Evolutionary conservation across 176 grass and related monocot genomes (phyloP), one percentile per base, ranked within the genome.

Genomic region (Rhynchospora tenuis): DNA sequence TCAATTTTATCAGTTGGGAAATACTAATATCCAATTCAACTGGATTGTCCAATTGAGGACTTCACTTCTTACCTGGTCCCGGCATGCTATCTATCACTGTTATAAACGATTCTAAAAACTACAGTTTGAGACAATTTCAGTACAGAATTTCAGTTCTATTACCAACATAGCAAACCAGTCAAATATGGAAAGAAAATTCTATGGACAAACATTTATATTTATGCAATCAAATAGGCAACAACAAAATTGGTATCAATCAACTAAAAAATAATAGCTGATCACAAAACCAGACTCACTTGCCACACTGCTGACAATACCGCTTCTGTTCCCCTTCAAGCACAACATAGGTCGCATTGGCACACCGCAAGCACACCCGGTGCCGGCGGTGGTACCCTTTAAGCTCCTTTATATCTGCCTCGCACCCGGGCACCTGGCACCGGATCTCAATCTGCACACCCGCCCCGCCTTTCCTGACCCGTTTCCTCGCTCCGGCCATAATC

Each of bases 221-320:
- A 22, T 19, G 13, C 16, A 42, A 68, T 42, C 29, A 42, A 29
- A 68, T 19, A 26, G 6, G 1, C 5, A 7, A 68, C 17, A 68
- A 29, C 15, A 16, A 61, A 61, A 60, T 60, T 60, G 59, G n/a
- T 61, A 61, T 24, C 8, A 61, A 24, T 7, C 59, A 61, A 61
- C 42, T 46, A 22, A 71, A 47, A 6, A 46, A 38, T 22, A 46
- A 7, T 6, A 76, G 11, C 23, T 76, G 5, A 27, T 54, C 22
- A 56, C 73, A 55, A 13, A 65, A 79, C 51, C 12, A 86, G 64
- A 51, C 96, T 95, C 84, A 99, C 96, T 99, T 99, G 88, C 96
- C 96, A 62, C 96, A 99, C 91, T 99, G 91, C 85, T 99, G 96
- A 82, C 96, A 95, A 48, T 99, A 99, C 0, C 96, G 89, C 79